phyloP scores from a whole-genome alignment of 768 basidiomycete genomes.

The Cyclocybe cylindracea region DNA sequence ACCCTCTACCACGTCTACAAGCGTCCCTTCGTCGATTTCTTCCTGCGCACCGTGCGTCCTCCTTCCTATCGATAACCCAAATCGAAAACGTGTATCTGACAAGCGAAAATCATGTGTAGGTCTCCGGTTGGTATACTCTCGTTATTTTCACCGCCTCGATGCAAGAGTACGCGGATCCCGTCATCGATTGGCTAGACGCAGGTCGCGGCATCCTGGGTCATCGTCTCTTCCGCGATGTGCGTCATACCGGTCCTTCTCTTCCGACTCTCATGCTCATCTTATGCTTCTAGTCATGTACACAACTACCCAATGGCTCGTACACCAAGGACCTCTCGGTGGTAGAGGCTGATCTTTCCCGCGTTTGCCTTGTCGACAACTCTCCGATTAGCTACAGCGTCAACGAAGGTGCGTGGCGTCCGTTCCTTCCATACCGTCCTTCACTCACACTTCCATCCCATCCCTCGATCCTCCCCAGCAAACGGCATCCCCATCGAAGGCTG shows the following conservation, averaged over 20 bases:
- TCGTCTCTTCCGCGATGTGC: conserved; percentile 88
- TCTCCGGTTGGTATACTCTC: conserved; percentile 97
- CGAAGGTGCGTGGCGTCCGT: conserved; percentile 63
- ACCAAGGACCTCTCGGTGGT: conserved; percentile 90
- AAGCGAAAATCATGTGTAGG: conserved; percentile 45
- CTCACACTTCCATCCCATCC: not conserved
- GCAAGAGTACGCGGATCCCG: conserved; percentile 99
- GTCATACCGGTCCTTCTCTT: conserved; percentile 28
- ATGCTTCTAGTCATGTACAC: conserved; percentile 77
- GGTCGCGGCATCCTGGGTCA: conserved; percentile 88
- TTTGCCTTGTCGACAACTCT: conserved; percentile 96
- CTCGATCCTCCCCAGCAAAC: conserved; percentile 62
- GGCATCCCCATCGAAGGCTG: conserved; percentile 99
- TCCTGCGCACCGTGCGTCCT: conserved; percentile 29
- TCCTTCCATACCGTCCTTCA: conserved; percentile 3
- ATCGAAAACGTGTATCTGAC: not conserved
- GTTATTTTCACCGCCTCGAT: conserved; percentile 99
- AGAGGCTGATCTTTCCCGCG: conserved; percentile 87
- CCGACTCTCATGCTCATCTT: conserved; percentile 6
- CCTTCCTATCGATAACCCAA: not conserved
- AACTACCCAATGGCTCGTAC: conserved; percentile 90
- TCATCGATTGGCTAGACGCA: conserved; percentile 98
- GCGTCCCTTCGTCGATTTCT: conserved; percentile 90
- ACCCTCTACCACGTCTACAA: conserved; percentile 99
- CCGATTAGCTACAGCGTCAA: conserved; percentile 91